phyloP scores from a whole-genome alignment of 306 rosid species.

The Gleditsia sinensis region DNA sequence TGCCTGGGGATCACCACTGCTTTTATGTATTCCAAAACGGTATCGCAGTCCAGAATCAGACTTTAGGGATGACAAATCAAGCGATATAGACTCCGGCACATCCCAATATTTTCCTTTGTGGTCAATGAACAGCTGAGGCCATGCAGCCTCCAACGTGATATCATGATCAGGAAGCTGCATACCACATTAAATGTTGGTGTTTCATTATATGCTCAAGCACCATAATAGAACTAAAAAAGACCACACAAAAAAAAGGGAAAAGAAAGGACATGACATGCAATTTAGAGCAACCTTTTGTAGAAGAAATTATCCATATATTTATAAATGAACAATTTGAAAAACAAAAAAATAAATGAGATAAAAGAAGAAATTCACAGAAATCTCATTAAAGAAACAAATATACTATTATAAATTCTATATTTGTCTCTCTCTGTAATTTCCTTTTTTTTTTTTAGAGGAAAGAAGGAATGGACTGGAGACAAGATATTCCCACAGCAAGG shows the following conservation, averaged over 20 bases:
- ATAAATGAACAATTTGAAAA: not conserved
- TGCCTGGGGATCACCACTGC: constrained; percentile 63
- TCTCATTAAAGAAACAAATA: not conserved
- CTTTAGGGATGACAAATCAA: constrained; percentile 69
- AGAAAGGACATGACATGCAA: not conserved
- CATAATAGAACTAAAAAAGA: not conserved
- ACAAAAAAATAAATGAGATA: not conserved
- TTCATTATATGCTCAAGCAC: constrained; percentile 14
- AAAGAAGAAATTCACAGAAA: not conserved
- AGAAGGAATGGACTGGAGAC: not conserved
- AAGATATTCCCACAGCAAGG: not conserved
- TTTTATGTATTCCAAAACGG: constrained; percentile 76
- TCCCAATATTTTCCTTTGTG: constrained; percentile 93
- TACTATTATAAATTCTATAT: not conserved
- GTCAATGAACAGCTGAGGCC: constrained; percentile 88
- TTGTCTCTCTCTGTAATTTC: not conserved
- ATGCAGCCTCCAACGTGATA: constrained; percentile 79
- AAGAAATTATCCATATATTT: constrained; percentile 1
- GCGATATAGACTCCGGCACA: constrained; percentile 75
- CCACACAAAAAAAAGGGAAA: not conserved
- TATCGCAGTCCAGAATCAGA: constrained; percentile 72
- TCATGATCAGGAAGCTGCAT: constrained; percentile 83
- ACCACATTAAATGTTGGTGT: constrained; percentile 11
- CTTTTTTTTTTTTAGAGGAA: not conserved
- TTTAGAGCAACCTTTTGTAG: not conserved